Evolutionary conservation across 345 rosid species (phyloP).

Genomic region (Bretschneidera sinensis): DNA sequence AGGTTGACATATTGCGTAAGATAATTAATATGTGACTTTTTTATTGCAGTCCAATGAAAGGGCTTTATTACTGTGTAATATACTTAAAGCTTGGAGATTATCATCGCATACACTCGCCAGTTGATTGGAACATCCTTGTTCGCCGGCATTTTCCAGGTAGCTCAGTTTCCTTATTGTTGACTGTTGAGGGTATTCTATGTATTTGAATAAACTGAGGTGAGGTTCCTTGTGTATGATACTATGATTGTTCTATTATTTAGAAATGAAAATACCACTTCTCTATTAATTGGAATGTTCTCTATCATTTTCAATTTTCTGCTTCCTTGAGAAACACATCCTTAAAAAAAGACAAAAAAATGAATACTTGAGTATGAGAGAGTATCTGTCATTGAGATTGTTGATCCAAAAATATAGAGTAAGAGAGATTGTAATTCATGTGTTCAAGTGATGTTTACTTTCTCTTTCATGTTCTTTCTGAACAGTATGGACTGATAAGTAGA

Average conservation of each 20-base stretch:
- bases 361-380: no score
- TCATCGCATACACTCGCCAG: conserved; percentile 93
- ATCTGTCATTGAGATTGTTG: no score
- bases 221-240: background rate
- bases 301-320: no score
- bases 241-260: background rate
- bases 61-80: conserved; percentile 93
- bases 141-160: conserved; percentile 94
- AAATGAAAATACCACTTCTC: background rate
- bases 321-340: no score
- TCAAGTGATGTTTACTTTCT: no score
- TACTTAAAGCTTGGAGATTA: conserved; percentile 90
- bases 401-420: no score
- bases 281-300: background rate
- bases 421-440: no score
- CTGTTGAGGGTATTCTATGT: background rate
- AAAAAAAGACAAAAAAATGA: no score
- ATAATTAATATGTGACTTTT: no score
- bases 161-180: conserved; percentile 4
- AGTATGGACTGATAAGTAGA: no score
- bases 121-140: conserved; percentile 75
- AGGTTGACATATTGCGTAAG: no score
- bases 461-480: no score
- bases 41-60: conserved; percentile 67
- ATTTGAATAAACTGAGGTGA: background rate